Evolutionary conservation across 257 asterid genomes (phyloP), one percentile per base, ranked within the genome.

Genomic region (Solanum pennellii): DNA sequence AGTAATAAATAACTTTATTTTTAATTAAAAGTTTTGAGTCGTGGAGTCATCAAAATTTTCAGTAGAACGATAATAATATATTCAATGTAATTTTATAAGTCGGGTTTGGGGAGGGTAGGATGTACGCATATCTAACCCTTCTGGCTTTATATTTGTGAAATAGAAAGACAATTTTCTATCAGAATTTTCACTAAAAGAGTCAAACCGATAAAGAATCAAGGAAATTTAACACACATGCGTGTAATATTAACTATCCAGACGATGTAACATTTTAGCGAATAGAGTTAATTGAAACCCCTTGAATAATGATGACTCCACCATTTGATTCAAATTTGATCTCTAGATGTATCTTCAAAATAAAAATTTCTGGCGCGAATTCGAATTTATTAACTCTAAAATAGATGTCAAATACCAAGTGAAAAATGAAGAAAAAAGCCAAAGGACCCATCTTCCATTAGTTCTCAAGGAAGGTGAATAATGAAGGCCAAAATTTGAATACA

Each of bases 321-420:
- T 14, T 14, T 21, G 52, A 10, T 21, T 74, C 0, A 3, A 1
- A 1, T 73, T 73, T 73, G 9, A 73, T n/a, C 5, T 2, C 3
- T 35, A 39, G 0, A 3, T 74, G 6, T 37, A 0, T 0, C 11
- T 3, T 11, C 1, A 37, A 21, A 74, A 74, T 37, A 4, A 37
- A 37, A 5, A 0, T 21, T 20, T 39, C 0, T 6, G 1, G 5
- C 3, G 5, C 0, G 1, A 13, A 1, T 37, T 0, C 0, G 0
- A 74, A 16, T 37, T 35, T 11, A 37, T 37, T 25, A 6, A 0
- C 1, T 20, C 12, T 20, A 20, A 74, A 37, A 10, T 0, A 20
- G 20, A 37, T 37, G 42, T 74, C 1, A 0, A 3, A 6, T 21
- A 37, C 10, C 1, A 8, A 37, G 49, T 5, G 18, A 37, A 74